A percentile compares a stretch with the other conserved stretches of the same genome.
Evolutionary conservation across 768 basidiomycete genomes (phyloP).

Genomic region (Mycena indigotica): DNA sequence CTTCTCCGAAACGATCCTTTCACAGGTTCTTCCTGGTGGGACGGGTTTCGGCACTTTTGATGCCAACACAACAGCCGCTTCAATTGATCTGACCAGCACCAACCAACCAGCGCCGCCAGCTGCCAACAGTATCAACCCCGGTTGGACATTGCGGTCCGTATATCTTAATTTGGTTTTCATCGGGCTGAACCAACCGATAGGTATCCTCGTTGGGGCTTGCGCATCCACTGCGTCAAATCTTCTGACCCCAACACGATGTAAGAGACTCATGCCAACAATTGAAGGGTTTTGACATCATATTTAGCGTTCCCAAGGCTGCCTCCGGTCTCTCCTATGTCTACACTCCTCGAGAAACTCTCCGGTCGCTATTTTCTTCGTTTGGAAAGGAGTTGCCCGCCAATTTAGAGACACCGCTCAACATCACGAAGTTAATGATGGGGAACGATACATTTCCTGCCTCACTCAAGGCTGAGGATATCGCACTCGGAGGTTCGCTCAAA

Average conservation of each 20-base stretch:
- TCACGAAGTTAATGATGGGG: conserved; percentile 19
- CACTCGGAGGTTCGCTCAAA: conserved; percentile 27
- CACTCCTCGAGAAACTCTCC: conserved; percentile 36
- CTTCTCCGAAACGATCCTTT: conserved; percentile 38
- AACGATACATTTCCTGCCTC: conserved; percentile 29
- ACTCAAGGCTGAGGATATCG: conserved; percentile 27
- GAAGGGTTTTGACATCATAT: too few relatives aligned
- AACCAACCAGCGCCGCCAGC: neutral
- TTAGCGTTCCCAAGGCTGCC: conserved; percentile 12
- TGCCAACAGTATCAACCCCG: conserved; percentile 25
- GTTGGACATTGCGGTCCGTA: conserved; percentile 32
- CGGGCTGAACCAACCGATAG: too few relatives aligned
- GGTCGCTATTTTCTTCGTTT: conserved; percentile 36
- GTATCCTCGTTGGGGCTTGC: conserved; percentile 43
- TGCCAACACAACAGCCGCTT: conserved; percentile 25
- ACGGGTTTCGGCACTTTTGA: conserved; percentile 43
- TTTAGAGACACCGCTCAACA: conserved; percentile 28
- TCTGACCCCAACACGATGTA: conserved; percentile 36
- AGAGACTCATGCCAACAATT: too few relatives aligned
- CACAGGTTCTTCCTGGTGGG: conserved; percentile 38
- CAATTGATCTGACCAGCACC: conserved; percentile 13
- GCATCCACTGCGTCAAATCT: conserved; percentile 39
- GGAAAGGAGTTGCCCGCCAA: conserved; percentile 31
- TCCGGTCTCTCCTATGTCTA: conserved; percentile 37
- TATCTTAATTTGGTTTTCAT: too few relatives aligned